A percentile compares a stretch with the other conserved stretches of the same genome.
Evolutionary conservation across 1,284 basidiomycete species (phyloP).

Genomic region (Papiliotrema fonsecae): DNA sequence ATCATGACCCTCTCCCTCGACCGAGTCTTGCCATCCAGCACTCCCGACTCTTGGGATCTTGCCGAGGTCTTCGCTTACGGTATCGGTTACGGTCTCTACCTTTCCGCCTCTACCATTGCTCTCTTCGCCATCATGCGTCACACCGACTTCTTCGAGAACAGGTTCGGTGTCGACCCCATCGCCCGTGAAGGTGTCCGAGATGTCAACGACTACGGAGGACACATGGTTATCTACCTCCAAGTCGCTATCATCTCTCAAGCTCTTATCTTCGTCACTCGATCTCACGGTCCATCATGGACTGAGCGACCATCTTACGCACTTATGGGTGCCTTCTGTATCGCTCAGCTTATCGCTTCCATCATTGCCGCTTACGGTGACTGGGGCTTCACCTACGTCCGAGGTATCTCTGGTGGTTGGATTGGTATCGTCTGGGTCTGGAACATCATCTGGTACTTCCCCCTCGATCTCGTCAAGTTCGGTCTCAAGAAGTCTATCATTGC

Average conservation of each 20-base stretch:
- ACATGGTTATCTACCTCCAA: conserved; percentile 66
- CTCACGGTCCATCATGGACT: conserved; percentile 97
- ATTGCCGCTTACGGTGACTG: conserved; percentile 89
- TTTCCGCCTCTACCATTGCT: conserved; percentile 79
- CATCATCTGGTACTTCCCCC: conserved; percentile 89
- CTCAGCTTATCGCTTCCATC: conserved; percentile 90
- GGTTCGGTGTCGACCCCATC: conserved; percentile 66
- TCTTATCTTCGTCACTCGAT: conserved; percentile 93
- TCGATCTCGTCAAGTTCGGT: conserved; percentile 92
- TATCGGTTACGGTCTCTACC: conserved; percentile 88
- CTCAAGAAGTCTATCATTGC: conserved; percentile 92
- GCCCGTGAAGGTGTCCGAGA: conserved; percentile 48
- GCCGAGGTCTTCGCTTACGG: conserved; percentile 95
- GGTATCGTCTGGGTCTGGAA: conserved; percentile 97
- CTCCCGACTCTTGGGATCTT: conserved; percentile 92
- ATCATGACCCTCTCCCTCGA: conserved; percentile 99
- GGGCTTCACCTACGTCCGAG: conserved; percentile 76
- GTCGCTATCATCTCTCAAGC: conserved; percentile 98
- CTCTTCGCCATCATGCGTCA: conserved; percentile 80
- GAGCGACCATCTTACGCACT: conserved; percentile 89
- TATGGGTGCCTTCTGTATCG: conserved; percentile 82
- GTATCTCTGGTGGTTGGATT: conserved; percentile 87
- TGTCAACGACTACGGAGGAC: conserved; percentile 49
- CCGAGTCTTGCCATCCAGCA: conserved; percentile 86
- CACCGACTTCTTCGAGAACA: conserved; percentile 84